Evolutionary conservation across 2,329 filamentous ascomycete genomes (phyloP).

Genomic region (Dactylonectria macrodidyma): DNA sequence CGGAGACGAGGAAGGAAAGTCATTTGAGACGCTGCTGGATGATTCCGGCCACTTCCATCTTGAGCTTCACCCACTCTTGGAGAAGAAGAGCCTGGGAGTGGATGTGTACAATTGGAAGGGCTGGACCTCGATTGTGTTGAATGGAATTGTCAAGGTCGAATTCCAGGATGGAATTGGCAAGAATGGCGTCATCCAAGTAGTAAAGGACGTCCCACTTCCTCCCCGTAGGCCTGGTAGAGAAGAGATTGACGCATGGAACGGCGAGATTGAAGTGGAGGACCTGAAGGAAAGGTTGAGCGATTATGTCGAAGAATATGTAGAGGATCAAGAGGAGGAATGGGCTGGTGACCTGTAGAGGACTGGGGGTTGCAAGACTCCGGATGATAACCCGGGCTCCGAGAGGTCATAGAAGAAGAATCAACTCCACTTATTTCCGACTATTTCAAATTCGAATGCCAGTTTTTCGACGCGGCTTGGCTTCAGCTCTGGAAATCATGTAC

Average conservation of each 20-base stretch:
- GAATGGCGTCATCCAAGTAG: constrained; percentile 88
- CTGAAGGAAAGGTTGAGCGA: constrained; percentile 48
- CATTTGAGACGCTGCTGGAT: constrained; percentile 48
- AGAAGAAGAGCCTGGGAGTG: constrained; percentile 74
- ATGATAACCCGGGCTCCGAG: neutral
- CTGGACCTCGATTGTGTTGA: constrained; percentile 80
- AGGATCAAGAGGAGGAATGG: constrained; percentile 6
- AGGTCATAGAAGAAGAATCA: no score
- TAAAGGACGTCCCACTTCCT: constrained; percentile 82
- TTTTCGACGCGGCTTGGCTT: no score
- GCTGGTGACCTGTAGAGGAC: constrained; percentile 36
- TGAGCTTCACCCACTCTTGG: constrained; percentile 81
- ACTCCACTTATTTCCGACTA: neutral
- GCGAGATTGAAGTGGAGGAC: constrained; percentile 49
- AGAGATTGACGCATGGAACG: constrained; percentile 15
- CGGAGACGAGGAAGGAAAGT: constrained; percentile 43
- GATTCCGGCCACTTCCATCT: constrained; percentile 64
- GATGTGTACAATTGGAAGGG: constrained; percentile 80
- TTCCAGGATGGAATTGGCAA: constrained; percentile 80
- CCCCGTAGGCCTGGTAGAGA: constrained; percentile 65
- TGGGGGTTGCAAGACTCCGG: neutral
- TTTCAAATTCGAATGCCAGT: no score
- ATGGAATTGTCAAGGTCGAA: constrained; percentile 77
- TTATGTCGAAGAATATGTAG: constrained; percentile 42
- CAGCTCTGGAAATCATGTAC: no score